A percentile compares a stretch with the other conserved stretches of the same genome.
Evolutionary conservation across 805 yeast species (phyloP).

Genomic region (Candida peoriensis): DNA sequence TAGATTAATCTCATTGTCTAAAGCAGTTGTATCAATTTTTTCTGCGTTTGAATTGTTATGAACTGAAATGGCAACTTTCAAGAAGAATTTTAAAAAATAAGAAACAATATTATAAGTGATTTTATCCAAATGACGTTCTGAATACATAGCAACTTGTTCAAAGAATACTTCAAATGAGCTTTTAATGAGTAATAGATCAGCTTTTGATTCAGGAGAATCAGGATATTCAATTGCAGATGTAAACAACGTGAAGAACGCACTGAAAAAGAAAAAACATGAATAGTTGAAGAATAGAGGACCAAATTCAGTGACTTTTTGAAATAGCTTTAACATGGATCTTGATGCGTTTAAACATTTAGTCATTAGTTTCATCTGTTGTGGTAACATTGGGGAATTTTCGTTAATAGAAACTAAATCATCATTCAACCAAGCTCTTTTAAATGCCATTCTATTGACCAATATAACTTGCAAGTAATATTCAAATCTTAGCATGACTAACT

Average conservation of each 20-base stretch:
- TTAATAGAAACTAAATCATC: slow-evolving; percentile 11
- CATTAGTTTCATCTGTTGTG: slow-evolving; percentile 16
- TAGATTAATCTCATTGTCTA: slow-evolving; percentile 9
- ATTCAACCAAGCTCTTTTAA: slow-evolving; percentile 21
- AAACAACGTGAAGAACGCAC: slow-evolving; percentile 22
- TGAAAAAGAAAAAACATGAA: slow-evolving; percentile 15
- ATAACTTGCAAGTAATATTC: slow-evolving; percentile 16
- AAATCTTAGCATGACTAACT: slow-evolving; percentile 14
- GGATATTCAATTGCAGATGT: slow-evolving; percentile 21
- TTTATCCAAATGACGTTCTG: slow-evolving; percentile 5
- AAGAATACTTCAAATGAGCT: slow-evolving; percentile 7
- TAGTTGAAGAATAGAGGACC: slow-evolving; percentile 12
- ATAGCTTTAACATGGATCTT: slow-evolving; percentile 12
- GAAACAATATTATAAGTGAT: slow-evolving; percentile 9
- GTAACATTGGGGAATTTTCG: slow-evolving; percentile 3
- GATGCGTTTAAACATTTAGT: slow-evolving; percentile 18
- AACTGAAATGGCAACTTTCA: slow-evolving; percentile 17
- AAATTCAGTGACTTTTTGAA: slow-evolving; percentile 2
- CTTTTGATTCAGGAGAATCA: slow-evolving; percentile 4
- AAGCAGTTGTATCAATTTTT: slow-evolving; percentile 4
- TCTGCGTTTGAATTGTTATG: slow-evolving; percentile 10
- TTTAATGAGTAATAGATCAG: slow-evolving; percentile 14
- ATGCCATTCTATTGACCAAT: slow-evolving; percentile 24
- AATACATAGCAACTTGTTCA: slow-evolving; percentile 1
- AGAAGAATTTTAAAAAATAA: slow-evolving; percentile 15